A percentile compares a stretch with the other conserved stretches of the same genome.
Conservation (phyloP, 306 rosid genomes). For the Mucuna pruriens region DNA sequence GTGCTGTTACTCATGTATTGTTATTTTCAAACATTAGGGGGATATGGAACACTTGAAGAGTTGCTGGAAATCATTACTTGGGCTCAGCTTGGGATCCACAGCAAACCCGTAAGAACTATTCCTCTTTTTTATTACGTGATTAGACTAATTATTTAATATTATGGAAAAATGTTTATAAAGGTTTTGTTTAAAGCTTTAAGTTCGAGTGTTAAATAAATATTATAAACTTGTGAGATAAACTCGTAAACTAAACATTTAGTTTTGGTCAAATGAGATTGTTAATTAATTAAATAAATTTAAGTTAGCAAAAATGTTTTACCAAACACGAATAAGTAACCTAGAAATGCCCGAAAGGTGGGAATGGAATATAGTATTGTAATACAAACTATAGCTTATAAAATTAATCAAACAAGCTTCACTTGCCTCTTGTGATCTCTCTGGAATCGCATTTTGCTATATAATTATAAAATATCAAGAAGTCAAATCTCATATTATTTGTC, state of each 20-base stretch:
- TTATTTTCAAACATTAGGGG: slow-evolving; percentile 57
- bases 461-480: slow-evolving; percentile 19
- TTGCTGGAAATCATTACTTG: slow-evolving; percentile 98
- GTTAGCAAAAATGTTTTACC: background rate
- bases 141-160: slow-evolving; percentile 14
- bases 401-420: slow-evolving; percentile 13
- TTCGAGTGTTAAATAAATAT: background rate
- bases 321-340: background rate
- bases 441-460: slow-evolving; percentile 10
- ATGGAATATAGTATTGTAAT: slow-evolving; percentile 10
- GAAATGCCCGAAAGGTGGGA: slow-evolving; percentile 54
- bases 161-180: background rate
- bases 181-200: too few relatives aligned
- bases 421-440: slow-evolving; percentile 36
- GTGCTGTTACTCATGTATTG: slow-evolving; percentile 20
- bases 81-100: slow-evolving; percentile 99
- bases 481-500: slow-evolving; percentile 42
- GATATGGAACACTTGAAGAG: slow-evolving; percentile 98
- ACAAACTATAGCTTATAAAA: slow-evolving; percentile 17
- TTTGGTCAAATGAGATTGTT: background rate
- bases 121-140: background rate
- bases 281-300: background rate
- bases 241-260: background rate
- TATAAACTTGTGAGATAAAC: background rate
- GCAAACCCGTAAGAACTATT: slow-evolving; percentile 77